Evolutionary conservation across 768 basidiomycete species (phyloP).

Genomic region (Rossbeevera mucosa): DNA sequence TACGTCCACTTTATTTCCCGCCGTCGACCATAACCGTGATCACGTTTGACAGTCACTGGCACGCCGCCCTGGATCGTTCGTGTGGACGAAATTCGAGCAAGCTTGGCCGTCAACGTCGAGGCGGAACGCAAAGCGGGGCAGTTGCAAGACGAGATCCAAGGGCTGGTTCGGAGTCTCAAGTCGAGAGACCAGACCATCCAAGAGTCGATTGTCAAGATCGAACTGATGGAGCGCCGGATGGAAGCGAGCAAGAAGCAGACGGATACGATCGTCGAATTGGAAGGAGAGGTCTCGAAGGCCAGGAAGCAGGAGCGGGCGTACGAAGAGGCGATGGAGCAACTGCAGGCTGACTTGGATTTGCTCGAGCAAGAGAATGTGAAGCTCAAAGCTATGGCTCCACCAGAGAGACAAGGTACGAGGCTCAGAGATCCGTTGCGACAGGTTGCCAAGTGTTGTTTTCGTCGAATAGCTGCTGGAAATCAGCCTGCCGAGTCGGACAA

Average conservation of each 20-base stretch:
- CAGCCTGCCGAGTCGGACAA: constrained; percentile 57
- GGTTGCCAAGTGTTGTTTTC: background rate
- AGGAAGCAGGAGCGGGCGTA: constrained; percentile 87
- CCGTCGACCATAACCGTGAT: background rate
- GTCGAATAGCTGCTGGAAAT: constrained; percentile 38
- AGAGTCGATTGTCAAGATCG: constrained; percentile 87
- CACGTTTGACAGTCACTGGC: constrained; percentile 52
- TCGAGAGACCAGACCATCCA: constrained; percentile 88
- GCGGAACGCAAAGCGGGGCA: constrained; percentile 85
- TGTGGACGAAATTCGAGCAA: constrained; percentile 77
- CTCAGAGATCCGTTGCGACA: background rate
- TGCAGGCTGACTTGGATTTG: constrained; percentile 82
- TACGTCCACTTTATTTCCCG: constrained; percentile 36
- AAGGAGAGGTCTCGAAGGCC: constrained; percentile 72
- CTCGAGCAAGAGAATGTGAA: constrained; percentile 86
- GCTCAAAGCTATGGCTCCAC: constrained; percentile 62
- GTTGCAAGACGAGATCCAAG: constrained; percentile 86
- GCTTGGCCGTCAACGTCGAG: constrained; percentile 81
- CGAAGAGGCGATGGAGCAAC: constrained; percentile 89
- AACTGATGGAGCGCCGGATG: constrained; percentile 90
- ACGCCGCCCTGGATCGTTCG: constrained; percentile 83
- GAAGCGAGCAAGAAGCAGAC: constrained; percentile 89
- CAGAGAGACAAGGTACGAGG: constrained; percentile 65
- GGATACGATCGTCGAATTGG: constrained; percentile 77
- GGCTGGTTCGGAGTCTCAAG: constrained; percentile 77